These are phyloP conservation scores for Fusarium globosum DNA, from an alignment of 2,329 filamentous ascomycete species.

Conservation along the genomic window DNA sequence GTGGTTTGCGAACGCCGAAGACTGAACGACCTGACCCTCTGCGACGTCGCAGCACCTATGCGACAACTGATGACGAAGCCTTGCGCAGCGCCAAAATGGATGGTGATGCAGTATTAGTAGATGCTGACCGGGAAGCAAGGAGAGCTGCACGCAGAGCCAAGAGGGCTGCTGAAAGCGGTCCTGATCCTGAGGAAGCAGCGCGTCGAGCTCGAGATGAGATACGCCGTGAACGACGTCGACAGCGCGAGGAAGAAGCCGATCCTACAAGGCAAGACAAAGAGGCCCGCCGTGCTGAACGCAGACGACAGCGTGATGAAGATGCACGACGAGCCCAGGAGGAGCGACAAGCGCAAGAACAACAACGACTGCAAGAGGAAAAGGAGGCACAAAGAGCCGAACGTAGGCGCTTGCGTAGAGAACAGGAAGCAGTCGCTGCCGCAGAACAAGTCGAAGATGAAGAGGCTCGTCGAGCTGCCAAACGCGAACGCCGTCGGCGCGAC, in stretches of 20 bases:
- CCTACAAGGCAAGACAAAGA: slow-evolving; percentile 57
- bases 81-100: slow-evolving; percentile 61
- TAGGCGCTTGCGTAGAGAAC: slow-evolving; percentile 61
- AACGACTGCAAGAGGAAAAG: slow-evolving; percentile 62
- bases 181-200: slow-evolving; percentile 69
- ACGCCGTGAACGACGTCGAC: slow-evolving; percentile 65
- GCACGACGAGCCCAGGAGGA: slow-evolving; percentile 56
- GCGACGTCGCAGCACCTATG: slow-evolving; percentile 62
- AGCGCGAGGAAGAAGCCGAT: slow-evolving; percentile 64
- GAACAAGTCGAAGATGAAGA: slow-evolving; percentile 58
- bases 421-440: slow-evolving; percentile 57
- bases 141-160: slow-evolving; percentile 71
- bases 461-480: slow-evolving; percentile 57
- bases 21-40: slow-evolving; percentile 51
- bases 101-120: slow-evolving; percentile 59
- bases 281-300: slow-evolving; percentile 65
- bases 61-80: slow-evolving; percentile 63
- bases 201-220: slow-evolving; percentile 67
- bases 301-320: slow-evolving; percentile 48
- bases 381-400: slow-evolving; percentile 63
- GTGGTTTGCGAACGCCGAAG: slow-evolving; percentile 64
- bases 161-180: slow-evolving; percentile 53
- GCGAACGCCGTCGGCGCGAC: slow-evolving; percentile 64
- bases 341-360: slow-evolving; percentile 58
- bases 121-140: slow-evolving; percentile 70